Evolutionary conservation across 2,329 filamentous ascomycete species (phyloP).

Genomic region (Blastomyces emzantsi): DNA sequence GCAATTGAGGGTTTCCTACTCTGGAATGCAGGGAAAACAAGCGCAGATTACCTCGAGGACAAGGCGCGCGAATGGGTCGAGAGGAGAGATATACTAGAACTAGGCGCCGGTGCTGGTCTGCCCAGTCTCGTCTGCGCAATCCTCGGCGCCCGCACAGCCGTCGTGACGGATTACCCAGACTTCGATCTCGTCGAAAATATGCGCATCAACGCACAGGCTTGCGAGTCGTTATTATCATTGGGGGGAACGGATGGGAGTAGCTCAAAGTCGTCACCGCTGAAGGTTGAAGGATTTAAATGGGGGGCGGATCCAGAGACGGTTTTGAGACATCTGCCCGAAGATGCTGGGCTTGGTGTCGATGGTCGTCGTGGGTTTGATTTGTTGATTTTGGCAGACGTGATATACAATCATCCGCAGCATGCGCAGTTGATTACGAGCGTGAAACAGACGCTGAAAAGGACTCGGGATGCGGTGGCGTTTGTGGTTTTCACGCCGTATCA

Average conservation of each 20-base stretch:
- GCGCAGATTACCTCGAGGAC: slow-evolving; percentile 68
- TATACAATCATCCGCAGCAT: slow-evolving; percentile 89
- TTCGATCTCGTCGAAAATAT: slow-evolving; percentile 73
- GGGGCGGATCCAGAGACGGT: slow-evolving; percentile 56
- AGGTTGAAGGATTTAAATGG: slow-evolving; percentile 73
- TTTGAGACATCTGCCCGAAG: slow-evolving; percentile 45
- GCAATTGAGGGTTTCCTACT: slow-evolving; percentile 61
- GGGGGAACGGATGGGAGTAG: background rate
- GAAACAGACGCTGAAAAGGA: slow-evolving; percentile 53
- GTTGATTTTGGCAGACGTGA: slow-evolving; percentile 74
- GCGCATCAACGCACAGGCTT: slow-evolving; percentile 59
- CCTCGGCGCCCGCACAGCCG: slow-evolving; percentile 57
- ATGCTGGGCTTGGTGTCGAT: slow-evolving; percentile 4
- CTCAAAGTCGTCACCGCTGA: slow-evolving; percentile 36
- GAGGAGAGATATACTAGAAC: slow-evolving; percentile 67
- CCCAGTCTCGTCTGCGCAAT: slow-evolving; percentile 70
- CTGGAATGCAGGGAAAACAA: slow-evolving; percentile 79
- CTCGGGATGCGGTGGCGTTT: slow-evolving; percentile 53
- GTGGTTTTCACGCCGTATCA: slow-evolving; percentile 95
- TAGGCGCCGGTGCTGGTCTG: slow-evolving; percentile 80
- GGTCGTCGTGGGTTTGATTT: slow-evolving; percentile 56
- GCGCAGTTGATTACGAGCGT: slow-evolving; percentile 65
- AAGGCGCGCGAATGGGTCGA: slow-evolving; percentile 52
- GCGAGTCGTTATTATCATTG: slow-evolving; percentile 35
- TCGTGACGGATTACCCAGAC: slow-evolving; percentile 87